phyloP scores from a whole-genome alignment of 2,329 filamentous ascomycete genomes.

The Meredithiella fracta region DNA sequence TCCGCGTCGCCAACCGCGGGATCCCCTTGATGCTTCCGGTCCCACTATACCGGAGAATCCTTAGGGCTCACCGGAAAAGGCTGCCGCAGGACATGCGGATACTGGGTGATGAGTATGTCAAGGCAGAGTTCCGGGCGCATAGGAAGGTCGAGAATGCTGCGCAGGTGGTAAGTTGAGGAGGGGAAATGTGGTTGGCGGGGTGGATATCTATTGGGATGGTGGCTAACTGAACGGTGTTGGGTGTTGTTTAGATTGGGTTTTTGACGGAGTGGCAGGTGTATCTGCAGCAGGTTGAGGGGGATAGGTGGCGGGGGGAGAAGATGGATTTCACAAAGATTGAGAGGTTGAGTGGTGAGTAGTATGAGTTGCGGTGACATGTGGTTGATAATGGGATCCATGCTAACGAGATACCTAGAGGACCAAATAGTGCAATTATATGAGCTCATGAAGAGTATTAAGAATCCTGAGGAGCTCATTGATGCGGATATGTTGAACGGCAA shows the following conservation, averaged over 20 bases:
- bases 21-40: conserved; percentile 61
- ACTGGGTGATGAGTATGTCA: conserved; percentile 84
- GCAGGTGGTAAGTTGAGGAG: conserved; percentile 51
- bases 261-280: conserved; percentile 94
- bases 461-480: conserved; percentile 17
- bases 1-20: not conserved
- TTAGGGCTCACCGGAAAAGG: conserved; percentile 71
- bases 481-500: conserved; percentile 4
- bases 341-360: conserved; percentile 41
- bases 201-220: not conserved
- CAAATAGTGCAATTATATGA: conserved; percentile 90
- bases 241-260: conserved; percentile 62
- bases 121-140: conserved; percentile 79
- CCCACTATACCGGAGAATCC: conserved; percentile 70
- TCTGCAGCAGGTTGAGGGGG: conserved; percentile 78
- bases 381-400: no score
- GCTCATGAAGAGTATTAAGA: conserved; percentile 66
- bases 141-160: conserved; percentile 72
- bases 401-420: no score
- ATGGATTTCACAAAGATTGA: conserved; percentile 19
- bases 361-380: no score
- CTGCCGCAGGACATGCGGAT: conserved; percentile 59
- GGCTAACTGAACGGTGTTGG: not conserved
- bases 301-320: conserved; percentile 53
- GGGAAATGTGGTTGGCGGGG: not conserved